Evolutionary conservation across 2,329 filamentous ascomycete species (phyloP), one percentile per base, ranked within the genome.

Genomic region (Ophiostoma tasmaniense): DNA sequence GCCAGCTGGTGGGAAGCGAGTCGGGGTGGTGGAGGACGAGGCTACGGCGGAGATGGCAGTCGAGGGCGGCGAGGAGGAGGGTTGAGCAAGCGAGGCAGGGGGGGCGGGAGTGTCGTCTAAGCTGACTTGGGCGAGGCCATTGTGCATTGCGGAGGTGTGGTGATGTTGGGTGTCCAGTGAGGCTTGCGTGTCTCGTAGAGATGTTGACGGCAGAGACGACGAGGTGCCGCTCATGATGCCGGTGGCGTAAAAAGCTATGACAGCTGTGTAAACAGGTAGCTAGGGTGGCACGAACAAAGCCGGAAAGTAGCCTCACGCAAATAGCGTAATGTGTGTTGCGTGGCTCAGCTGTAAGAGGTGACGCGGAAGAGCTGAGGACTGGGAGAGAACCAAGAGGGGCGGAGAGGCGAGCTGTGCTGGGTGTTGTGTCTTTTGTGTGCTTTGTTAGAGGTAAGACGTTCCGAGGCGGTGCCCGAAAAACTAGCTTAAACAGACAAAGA

Each of bases 171-270:
- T 20, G 17, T n/a, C 42, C 20, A n/a, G 42, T 7, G 42, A n/a
- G 42, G 17, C 8, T 20, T 45, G 42, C 20, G 25, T 33, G 45
- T 66, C 35, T 52, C 67, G 30, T n/a, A n/a, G 14, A 25, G 28
- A 25, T 65, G 42, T 25, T 45, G 35, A 35, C 20, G 66, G 66
- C 45, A 55, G 25, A 61, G 66, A 28, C 14, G 30, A 39, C 13
- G 61, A 45, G 25, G 59, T 64, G 33, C 35, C 66, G 33, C 62
- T 64, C 68, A 69, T 69, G 66, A 28, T 69, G 45, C 64, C 61
- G 33, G 65, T 42, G 33, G 67, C n/a, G n/a, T 42, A 39, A 8
- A 8, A 11, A 25, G 65, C 30, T 22, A 17, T 30, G 39, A 4
- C 22, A 30, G 64, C 30, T 30, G 11, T 35, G 8, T 35, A 20